These are phyloP conservation scores for Phyllosticta citrichinensis DNA, from an alignment of 2,329 filamentous ascomycete species.

Conservation along the genomic window DNA sequence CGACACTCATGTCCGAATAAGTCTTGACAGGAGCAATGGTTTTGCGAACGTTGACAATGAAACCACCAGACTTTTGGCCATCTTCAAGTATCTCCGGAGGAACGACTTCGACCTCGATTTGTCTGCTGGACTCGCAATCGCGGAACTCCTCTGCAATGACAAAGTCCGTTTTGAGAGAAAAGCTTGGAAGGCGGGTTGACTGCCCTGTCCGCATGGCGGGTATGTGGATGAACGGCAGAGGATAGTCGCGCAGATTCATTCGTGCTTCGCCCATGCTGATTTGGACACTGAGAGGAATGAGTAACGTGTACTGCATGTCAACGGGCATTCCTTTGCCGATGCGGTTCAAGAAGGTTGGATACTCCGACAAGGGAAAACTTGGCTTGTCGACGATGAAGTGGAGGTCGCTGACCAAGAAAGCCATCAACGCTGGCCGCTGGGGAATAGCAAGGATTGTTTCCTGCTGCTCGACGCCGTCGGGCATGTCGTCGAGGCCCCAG, in stretches of 20 bases:
- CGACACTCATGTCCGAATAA: conserved; percentile 82
- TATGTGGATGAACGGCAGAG: conserved; percentile 82
- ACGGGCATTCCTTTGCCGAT: conserved; percentile 95
- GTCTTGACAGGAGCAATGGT: conserved; percentile 94
- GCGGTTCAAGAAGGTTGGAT: conserved; percentile 73
- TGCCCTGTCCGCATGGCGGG: conserved; percentile 72
- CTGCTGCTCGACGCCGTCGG: conserved; percentile 68
- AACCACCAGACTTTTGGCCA: conserved; percentile 55
- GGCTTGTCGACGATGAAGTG: conserved; percentile 84
- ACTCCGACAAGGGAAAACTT: conserved; percentile 72
- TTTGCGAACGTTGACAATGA: conserved; percentile 75
- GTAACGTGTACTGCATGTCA: conserved; percentile 79
- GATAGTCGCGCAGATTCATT: conserved; percentile 84
- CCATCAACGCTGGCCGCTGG: conserved; percentile 73
- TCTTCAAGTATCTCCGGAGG: conserved; percentile 50
- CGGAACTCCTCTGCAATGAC: conserved; percentile 92
- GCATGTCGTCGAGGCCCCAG: conserved; percentile 70
- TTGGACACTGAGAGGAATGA: conserved; percentile 82
- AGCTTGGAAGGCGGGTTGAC: conserved; percentile 66
- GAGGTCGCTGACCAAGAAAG: conserved; percentile 70
- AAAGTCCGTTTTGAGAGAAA: conserved; percentile 81
- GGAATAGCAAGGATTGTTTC: conserved; percentile 83
- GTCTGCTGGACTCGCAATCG: conserved; percentile 66
- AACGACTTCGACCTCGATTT: conserved; percentile 74
- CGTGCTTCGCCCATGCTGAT: conserved; percentile 85